These are phyloP conservation scores for Wickerhamomyces bovis DNA, from an alignment of 805 yeast genomes.

Conservation along the genomic window DNA sequence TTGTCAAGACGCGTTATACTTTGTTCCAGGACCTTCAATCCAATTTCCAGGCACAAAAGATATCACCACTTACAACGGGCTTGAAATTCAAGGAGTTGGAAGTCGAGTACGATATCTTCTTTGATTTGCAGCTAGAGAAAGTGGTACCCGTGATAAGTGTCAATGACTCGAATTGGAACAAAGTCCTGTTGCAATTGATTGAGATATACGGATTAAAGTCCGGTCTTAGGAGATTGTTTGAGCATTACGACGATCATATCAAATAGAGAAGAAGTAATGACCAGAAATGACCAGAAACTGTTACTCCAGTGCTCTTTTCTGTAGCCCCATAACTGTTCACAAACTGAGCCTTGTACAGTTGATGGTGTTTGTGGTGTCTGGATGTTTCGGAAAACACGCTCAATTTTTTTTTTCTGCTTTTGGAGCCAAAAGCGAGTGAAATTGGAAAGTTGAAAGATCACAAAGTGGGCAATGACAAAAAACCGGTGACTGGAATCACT, in stretches of 20 bases:
- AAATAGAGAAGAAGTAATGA: not conserved
- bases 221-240: slow-evolving; percentile 2
- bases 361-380: not conserved
- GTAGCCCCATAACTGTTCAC: too few species aligned
- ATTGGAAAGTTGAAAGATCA: not conserved
- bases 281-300: not conserved
- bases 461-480: too few species aligned
- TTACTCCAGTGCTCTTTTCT: not conserved
- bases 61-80: not conserved
- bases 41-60: not conserved
- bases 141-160: not conserved
- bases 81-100: slow-evolving; percentile 1
- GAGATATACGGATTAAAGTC: slow-evolving; percentile 3
- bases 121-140: slow-evolving; percentile 1
- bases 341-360: not conserved
- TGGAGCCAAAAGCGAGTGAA: not conserved
- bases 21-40: not conserved
- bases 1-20: slow-evolving; percentile 8
- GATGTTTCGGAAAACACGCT: not conserved
- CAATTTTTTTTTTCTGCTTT: not conserved
- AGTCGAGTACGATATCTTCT: slow-evolving; percentile 2
- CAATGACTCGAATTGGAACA: not conserved
- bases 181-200: not conserved
- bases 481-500: too few species aligned
- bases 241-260: not conserved